Evolutionary conservation across 495 filamentous ascomycete species (phyloP).

Genomic region (Paragyromitra xinjiangensis): DNA sequence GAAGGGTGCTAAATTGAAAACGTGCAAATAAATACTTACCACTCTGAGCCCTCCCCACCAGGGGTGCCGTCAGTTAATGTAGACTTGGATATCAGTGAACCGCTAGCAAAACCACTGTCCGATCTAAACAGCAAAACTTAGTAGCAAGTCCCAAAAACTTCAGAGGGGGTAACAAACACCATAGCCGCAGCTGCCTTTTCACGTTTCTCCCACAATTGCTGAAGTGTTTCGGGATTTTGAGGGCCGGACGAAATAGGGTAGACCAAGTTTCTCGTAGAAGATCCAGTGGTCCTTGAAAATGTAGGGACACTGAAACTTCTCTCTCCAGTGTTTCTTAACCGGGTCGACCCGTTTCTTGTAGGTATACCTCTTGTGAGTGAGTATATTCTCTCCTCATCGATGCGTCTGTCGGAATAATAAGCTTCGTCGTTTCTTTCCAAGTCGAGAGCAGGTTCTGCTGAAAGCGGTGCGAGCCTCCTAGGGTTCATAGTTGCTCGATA

Average conservation of each 20-base stretch:
- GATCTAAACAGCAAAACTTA: neutral
- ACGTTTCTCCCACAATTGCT: neutral
- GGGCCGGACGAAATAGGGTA: neutral
- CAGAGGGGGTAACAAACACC: neutral
- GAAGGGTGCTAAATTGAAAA: too few relatives aligned
- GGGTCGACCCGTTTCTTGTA: neutral
- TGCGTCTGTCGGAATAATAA: neutral
- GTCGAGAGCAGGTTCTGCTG: neutral
- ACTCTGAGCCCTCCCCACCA: neutral
- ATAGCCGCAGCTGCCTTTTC: neutral
- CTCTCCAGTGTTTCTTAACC: neutral
- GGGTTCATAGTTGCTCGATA: neutral
- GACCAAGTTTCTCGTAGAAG: neutral
- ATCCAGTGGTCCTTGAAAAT: neutral
- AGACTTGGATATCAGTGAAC: neutral
- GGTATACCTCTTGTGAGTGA: neutral
- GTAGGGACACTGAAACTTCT: neutral
- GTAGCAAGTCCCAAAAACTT: neutral
- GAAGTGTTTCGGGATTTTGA: neutral
- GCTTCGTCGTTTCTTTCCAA: neutral
- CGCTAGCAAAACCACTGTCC: neutral
- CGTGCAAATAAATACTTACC: neutral
- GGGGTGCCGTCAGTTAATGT: neutral
- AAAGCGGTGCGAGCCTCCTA: too few relatives aligned
- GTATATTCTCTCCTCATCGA: neutral